Evolutionary conservation across 305 asterid species (phyloP).

Genomic region (Euphrasia arctica): DNA sequence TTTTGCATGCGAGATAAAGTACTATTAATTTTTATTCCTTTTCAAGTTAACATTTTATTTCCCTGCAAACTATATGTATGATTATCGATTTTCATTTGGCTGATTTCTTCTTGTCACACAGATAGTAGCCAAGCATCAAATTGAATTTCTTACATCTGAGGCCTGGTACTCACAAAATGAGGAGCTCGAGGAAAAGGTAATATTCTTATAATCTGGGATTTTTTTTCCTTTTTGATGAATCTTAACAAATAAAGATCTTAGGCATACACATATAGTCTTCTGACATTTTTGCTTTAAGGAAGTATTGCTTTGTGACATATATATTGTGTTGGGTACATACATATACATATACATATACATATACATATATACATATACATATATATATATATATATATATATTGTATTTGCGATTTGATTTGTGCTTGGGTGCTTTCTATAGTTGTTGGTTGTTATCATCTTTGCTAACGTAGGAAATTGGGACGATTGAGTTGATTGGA

Average conservation of each 20-base stretch:
- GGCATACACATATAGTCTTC: background rate
- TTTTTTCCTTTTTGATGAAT: background rate
- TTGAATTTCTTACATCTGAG: slow-evolving; percentile 59
- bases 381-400: too few relatives aligned
- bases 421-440: too few relatives aligned
- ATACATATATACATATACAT: too few relatives aligned
- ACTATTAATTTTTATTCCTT: background rate
- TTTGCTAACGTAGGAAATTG: too few relatives aligned
- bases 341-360: too few relatives aligned
- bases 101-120: slow-evolving; percentile 23
- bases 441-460: too few relatives aligned
- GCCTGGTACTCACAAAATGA: slow-evolving; percentile 61
- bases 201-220: slow-evolving; percentile 13
- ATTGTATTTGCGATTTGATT: too few relatives aligned
- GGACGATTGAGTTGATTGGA: too few relatives aligned
- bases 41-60: background rate
- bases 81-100: slow-evolving; percentile 14
- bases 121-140: slow-evolving; percentile 44
- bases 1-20: background rate
- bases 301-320: background rate
- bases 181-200: slow-evolving; percentile 73
- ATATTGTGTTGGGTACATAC: too few relatives aligned
- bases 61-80: background rate
- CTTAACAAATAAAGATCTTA: background rate
- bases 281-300: background rate